Base-by-base conservation (phyloP, 768 basidiomycete genomes). In the Phaeotremella fagi region DNA sequence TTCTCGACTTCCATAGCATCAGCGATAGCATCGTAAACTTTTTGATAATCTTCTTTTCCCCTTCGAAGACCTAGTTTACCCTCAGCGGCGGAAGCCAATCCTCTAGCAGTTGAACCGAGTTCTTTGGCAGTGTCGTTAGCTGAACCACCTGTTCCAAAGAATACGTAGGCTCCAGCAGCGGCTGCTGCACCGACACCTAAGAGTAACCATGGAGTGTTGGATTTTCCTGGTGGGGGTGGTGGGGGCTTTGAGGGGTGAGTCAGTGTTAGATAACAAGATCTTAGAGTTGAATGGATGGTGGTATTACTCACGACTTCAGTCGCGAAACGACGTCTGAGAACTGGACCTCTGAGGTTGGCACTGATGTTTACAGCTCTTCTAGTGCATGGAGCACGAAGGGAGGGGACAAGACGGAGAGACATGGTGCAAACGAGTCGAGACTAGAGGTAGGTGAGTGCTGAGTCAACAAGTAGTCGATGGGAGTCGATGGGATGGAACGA, bases 11-110 rank as follows among this genome's bases (percentile, higher is more conserved):
- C 88, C 25, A 92, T 72, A 33, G 82, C 62, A 20, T 86, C 83
- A 11, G 88, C 87, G 70, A 99, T 83, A 54, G 77, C 81, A 77
- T 94, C 90, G 80, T 99, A 98, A 15, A 98, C 89, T 85, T 94
- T 90, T 74, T 89, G 86, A 72, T 92, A 95, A 69, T 95, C 92
- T 48, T 83, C 83, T 77, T 86, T 83, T 33, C 83, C 80, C 20
- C 87, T 86, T 12, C 81, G 80, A 72, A 90, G 85, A 55, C 72
- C 72, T n/a, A 68, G 41, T 52, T 72, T 64, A 28, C 61, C 66
- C 58, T 86, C 85, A 36, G 81, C 78, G 28, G 79, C 82, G 52
- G 78, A 82, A 71, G 85, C 87, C 14, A 79, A 80, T 22, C 78
- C 66, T 76, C 88, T 84, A 3, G 79, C 76, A 14, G 80, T 82